phyloP scores from a whole-genome alignment of 1,284 basidiomycete genomes.

The Malassezia equina region DNA sequence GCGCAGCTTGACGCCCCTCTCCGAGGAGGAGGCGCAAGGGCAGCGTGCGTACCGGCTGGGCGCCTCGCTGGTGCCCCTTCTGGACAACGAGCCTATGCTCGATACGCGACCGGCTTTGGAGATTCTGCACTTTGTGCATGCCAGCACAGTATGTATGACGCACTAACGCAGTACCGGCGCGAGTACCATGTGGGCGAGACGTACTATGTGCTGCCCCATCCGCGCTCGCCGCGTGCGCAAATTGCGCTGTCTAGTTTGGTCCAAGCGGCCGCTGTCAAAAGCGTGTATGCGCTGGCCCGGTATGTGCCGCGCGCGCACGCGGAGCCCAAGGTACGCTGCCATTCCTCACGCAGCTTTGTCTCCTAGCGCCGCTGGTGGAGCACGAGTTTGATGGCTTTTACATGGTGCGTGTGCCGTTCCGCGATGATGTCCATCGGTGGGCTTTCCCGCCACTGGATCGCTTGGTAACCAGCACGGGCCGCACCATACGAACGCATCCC shows the following conservation, averaged over 20 bases:
- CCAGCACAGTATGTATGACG: slow-evolving; percentile 54
- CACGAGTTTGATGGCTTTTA: slow-evolving; percentile 28
- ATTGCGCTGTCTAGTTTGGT: slow-evolving; percentile 75
- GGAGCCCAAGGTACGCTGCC: slow-evolving; percentile 69
- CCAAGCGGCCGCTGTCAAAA: slow-evolving; percentile 63
- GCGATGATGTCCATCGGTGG: slow-evolving; percentile 79
- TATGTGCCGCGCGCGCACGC: slow-evolving; percentile 64
- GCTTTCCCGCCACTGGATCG: slow-evolving; percentile 71
- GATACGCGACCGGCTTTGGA: slow-evolving; percentile 72
- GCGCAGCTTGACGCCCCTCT: slow-evolving; percentile 48
- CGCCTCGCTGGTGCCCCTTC: slow-evolving; percentile 64
- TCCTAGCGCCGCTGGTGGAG: slow-evolving; percentile 29
- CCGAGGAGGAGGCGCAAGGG: slow-evolving; percentile 59
- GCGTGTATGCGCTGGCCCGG: slow-evolving; percentile 65
- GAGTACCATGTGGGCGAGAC: slow-evolving; percentile 77
- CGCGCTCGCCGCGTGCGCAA: slow-evolving; percentile 61
- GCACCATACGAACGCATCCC: slow-evolving; percentile 63
- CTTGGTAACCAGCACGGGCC: slow-evolving; percentile 66
- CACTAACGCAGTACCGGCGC: slow-evolving; percentile 23
- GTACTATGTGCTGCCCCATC: slow-evolving; percentile 73
- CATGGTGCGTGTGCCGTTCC: slow-evolving; percentile 69
- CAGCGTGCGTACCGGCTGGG: slow-evolving; percentile 84
- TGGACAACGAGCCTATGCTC: slow-evolving; percentile 63
- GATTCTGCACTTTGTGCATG: slow-evolving; percentile 70
- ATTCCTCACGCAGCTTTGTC: slow-evolving; percentile 18